These are phyloP conservation scores for Galeopsis tetrahit DNA, from an alignment of 257 asterid genomes.

Conservation along the genomic window DNA sequence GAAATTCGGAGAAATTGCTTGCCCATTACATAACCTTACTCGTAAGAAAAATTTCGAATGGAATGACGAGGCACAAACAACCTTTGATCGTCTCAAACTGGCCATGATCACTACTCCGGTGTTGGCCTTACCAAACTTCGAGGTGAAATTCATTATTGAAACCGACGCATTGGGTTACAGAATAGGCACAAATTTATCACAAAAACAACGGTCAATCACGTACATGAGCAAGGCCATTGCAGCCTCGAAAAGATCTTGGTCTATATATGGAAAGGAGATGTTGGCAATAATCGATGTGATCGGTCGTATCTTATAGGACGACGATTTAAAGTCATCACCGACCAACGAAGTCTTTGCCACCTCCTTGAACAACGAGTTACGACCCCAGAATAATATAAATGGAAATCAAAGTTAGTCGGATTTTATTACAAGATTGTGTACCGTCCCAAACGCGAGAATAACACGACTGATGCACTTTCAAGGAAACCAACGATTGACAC, in stretches of 20 bases:
- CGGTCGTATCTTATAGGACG: too few species aligned
- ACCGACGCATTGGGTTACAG: neutral
- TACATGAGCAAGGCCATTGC: neutral
- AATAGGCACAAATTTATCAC: neutral
- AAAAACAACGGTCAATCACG: neutral
- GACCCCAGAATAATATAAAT: neutral
- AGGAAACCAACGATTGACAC: neutral
- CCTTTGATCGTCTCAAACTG: too few species aligned
- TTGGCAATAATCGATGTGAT: too few species aligned
- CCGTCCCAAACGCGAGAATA: neutral
- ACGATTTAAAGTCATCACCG: neutral
- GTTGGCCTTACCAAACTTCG: too few species aligned
- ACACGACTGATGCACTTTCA: neutral
- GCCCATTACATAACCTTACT: neutral
- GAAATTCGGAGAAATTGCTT: neutral
- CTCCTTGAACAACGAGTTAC: neutral
- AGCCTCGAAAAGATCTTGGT: neutral
- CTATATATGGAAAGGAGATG: too few species aligned
- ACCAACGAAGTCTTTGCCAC: neutral
- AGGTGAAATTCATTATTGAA: too few species aligned
- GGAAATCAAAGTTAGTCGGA: neutral
- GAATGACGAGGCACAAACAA: too few species aligned
- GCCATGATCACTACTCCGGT: too few species aligned
- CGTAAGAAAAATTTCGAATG: too few species aligned
- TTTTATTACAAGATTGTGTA: neutral